Base-by-base conservation (phyloP, 1,284 basidiomycete species). In the Pascua sp. region DNA sequence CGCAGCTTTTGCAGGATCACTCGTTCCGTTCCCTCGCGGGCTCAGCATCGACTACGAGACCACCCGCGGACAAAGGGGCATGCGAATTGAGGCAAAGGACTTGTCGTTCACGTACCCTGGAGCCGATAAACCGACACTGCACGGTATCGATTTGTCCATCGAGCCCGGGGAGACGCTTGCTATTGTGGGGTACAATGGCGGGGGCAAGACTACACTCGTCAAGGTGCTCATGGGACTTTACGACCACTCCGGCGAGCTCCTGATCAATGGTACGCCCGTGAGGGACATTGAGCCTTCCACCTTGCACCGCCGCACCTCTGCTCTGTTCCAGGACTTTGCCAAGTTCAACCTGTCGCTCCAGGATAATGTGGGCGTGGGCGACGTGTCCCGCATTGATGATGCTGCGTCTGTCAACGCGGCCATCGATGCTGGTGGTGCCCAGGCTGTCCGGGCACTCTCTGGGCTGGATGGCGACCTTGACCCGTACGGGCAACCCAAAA, bases 21-120 rank as follows among this genome's bases (percentile, higher is more conserved):
- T 42, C 13, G 47, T 53, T 8, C 56, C 56, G 5, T 12, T 36
- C 7, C 16, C 18, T 0, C 48, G 43, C 16, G 51, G 51, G 8
- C 48, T 36, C 16, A 38, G 53, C 47, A 49, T 68, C 41, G 65
- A 68, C 53, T 71, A 67, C 51, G 64, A 72, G 55, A 57, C 53
- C 15, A 45, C 68, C 11, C 62, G 68, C 15, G 44, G 50, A 15
- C 24, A 32, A 32, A 32, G 24, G 24, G 62, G 89, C 5, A 84
- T 86, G 73, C 83, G 81, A 63, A 85, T 91, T 56, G 83, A 85
- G 70, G 83, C 84, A 51, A 88, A 86, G 68, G 83, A 85, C 66
- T 67, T 91, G 51, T 84, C 83, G n/a, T 91, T 86, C 68, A 86
- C 86, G 8, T 91, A 91, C 75, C 88, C 88, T 13, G 88, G 86